Evolutionary conservation across 371 early-diverging fungal genomes (phyloP), one percentile per base, ranked within the genome.

Genomic region (Batkoa obscura): DNA sequence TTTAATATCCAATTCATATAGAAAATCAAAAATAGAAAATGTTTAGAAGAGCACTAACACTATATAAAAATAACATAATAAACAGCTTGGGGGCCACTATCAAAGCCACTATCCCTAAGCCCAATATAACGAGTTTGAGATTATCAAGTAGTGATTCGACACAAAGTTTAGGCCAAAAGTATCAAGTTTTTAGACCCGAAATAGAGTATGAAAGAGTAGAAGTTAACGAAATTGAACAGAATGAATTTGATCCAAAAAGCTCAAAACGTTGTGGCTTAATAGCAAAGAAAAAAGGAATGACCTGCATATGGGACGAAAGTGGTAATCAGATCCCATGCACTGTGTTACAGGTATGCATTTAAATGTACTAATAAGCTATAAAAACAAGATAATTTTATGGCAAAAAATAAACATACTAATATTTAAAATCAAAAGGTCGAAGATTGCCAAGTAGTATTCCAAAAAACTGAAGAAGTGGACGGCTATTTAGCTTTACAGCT

Each of bases 211-310:
- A 34, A 31, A 15, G 34, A 38, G 23, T 6, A 2, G 9, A 12
- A 32, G 53, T 52, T n/a, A 15, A 34, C 8, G 6, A 3, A 17
- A 23, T 52, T 30, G 38, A 35, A 12, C 12, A 52, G 8, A 10
- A 3, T 30, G 41, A n/a, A 41, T 52, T 13, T 13, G 35, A 41
- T 17, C 55, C 55, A 12, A 15, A 39, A 17, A 5, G 43, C 54
- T 77, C 79, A 43, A 55, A 72, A 60, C 72, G 81, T 46, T 71
- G 77, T 49, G 97, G 97, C 45, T 72, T 88, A 12, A 78, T 96
- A 62, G 95, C 83, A 38, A 68, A 75, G 53, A 96, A 96, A 72
- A 75, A 78, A 67, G 97, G 97, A 32, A 96, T 95, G 95, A 83
- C 88, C 32, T 78, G 81, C 34, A 69, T 91, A 60, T 96, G 91